These are phyloP conservation scores for Lavandula angustifolia DNA, from an alignment of 257 asterid species.

Conservation along the genomic window DNA sequence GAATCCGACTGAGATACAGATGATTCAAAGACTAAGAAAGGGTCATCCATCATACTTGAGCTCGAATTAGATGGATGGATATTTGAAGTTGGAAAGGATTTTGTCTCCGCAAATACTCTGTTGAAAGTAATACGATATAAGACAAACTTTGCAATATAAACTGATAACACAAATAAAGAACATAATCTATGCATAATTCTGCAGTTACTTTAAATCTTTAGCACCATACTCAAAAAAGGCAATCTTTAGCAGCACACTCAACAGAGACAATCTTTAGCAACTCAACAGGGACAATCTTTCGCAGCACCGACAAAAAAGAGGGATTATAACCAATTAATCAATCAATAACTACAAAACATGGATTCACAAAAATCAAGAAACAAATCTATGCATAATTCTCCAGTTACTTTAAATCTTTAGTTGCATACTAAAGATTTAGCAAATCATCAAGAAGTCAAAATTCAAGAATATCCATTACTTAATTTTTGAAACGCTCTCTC, in stretches of 20 bases:
- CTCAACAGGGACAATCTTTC: no score
- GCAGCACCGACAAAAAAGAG: not conserved
- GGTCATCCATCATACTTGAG: conserved; percentile 53
- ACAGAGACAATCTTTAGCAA: not conserved
- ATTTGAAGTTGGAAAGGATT: conserved; percentile 39
- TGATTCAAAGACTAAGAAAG: conserved; percentile 59
- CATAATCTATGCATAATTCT: not conserved
- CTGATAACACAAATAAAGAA: not conserved
- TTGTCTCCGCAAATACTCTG: conserved; percentile 43
- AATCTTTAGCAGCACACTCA: no score
- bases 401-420: conserved; percentile 3
- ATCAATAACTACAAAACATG: no score
- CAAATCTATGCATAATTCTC: not conserved
- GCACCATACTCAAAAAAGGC: not conserved
- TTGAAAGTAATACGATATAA: conserved; percentile 9
- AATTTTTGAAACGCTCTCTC: conserved; percentile 39
- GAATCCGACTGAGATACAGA: conserved; percentile 40
- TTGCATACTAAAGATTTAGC: not conserved
- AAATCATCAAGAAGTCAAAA: conserved; percentile 7
- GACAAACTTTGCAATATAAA: conserved; percentile 5
- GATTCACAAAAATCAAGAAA: not conserved
- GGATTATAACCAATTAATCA: no score
- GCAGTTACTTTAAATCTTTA: conserved; percentile 4
- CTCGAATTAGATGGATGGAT: conserved; percentile 42
- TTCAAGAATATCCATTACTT: conserved; percentile 28